phyloP scores from a whole-genome alignment of 2,329 filamentous ascomycete genomes.

The Colletotrichum somersetense region DNA sequence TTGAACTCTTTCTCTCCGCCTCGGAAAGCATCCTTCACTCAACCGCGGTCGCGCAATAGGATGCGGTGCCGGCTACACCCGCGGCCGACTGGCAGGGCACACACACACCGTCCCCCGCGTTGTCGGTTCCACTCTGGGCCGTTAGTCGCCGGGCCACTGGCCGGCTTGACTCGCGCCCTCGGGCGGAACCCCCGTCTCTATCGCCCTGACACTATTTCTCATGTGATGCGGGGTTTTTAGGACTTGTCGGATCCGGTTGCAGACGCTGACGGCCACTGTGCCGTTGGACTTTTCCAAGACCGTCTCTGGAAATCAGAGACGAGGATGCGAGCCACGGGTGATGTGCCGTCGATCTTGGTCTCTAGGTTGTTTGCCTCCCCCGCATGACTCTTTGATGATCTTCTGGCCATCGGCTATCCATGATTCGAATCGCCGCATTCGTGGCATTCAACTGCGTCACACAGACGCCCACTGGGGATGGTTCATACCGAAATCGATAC shows the following conservation, averaged over 20 bases:
- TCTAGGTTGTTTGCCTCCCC: background rate
- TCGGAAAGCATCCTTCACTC: background rate
- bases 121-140: slow-evolving; percentile 24
- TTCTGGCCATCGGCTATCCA: background rate
- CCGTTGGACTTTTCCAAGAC: background rate
- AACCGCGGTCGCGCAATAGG: background rate
- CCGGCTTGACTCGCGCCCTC: slow-evolving; percentile 12
- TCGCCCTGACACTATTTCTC: background rate
- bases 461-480: background rate
- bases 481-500: no score
- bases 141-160: slow-evolving; percentile 19
- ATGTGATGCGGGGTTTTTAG: slow-evolving; percentile 7
- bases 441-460: background rate
- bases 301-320: background rate
- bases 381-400: slow-evolving; percentile 23
- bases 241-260: background rate
- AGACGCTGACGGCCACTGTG: background rate
- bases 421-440: background rate
- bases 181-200: background rate
- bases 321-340: background rate
- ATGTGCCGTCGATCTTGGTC: slow-evolving; percentile 9
- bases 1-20: background rate
- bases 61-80: slow-evolving; percentile 25
- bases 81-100: slow-evolving; percentile 20
- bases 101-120: slow-evolving; percentile 25